Percentiles rank a stretch among this genome's conserved stretches.
Evolutionary conservation across 2,329 filamentous ascomycete genomes (phyloP).

Genomic region (Verticillium dahliae): DNA sequence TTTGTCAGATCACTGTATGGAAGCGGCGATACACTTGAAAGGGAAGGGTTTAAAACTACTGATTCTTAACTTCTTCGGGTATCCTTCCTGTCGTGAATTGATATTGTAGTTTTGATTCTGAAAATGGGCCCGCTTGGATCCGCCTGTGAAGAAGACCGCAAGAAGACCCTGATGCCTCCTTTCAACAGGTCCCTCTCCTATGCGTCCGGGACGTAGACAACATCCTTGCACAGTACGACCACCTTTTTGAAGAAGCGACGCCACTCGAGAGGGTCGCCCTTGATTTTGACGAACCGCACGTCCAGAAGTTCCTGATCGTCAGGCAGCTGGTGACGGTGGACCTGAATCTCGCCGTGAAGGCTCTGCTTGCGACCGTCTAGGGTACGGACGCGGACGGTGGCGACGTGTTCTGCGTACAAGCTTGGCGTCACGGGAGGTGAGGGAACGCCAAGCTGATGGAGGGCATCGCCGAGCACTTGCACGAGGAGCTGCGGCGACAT

Average conservation of each 20-base stretch:
- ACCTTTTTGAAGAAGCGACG: constrained; percentile 93
- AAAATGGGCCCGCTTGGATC: no score
- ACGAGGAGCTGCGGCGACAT: constrained; percentile 70
- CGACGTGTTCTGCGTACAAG: constrained; percentile 48
- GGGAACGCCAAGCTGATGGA: constrained; percentile 81
- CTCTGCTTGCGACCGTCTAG: constrained; percentile 65
- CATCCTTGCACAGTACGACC: constrained; percentile 81
- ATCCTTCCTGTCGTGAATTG: not conserved
- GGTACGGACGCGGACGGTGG: constrained; percentile 67
- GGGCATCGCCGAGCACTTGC: constrained; percentile 70
- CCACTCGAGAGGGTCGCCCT: constrained; percentile 96
- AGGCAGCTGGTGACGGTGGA: constrained; percentile 58
- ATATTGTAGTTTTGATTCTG: not conserved
- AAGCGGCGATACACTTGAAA: no score
- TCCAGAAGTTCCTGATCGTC: constrained; percentile 62
- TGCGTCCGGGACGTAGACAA: constrained; percentile 53
- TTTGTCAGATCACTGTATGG: no score
- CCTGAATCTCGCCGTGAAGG: constrained; percentile 67
- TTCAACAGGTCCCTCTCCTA: constrained; percentile 17
- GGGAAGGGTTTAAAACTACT: no score
- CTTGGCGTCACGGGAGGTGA: constrained; percentile 44
- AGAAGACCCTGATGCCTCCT: not conserved
- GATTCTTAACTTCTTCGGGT: not conserved
- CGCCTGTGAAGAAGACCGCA: not conserved
- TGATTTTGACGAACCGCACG: constrained; percentile 87